Evolutionary conservation across 2,329 filamentous ascomycete genomes (phyloP).

Genomic region (Escovopsis weberi): DNA sequence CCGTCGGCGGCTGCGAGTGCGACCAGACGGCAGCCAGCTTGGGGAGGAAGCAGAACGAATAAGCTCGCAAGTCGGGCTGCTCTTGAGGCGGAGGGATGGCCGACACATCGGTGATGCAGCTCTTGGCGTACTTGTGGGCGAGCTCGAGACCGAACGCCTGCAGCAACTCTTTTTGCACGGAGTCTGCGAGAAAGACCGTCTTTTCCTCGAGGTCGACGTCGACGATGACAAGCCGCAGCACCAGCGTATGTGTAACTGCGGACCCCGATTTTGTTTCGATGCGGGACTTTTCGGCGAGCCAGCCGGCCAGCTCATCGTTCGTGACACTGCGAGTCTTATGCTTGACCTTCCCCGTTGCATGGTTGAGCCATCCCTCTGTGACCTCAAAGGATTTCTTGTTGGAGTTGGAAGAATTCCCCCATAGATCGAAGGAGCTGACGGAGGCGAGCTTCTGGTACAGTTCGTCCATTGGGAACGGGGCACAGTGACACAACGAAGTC

Average conservation of each 20-base stretch:
- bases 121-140: conserved; percentile 19
- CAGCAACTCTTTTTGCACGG: conserved; percentile 9
- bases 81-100: conserved; percentile 10
- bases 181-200: conserved; percentile 12
- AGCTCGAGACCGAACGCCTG: conserved; percentile 16
- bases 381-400: conserved; percentile 11
- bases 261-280: not conserved
- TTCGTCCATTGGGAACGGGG: conserved; percentile 14
- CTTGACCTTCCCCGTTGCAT: conserved; percentile 9
- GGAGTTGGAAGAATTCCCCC: conserved; percentile 7
- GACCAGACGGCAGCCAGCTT: conserved; percentile 25
- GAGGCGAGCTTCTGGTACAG: conserved; percentile 17
- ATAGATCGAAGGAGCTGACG: conserved; percentile 12
- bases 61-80: conserved; percentile 9
- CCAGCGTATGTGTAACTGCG: conserved; percentile 9
- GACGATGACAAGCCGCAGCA: conserved; percentile 17
- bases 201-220: conserved; percentile 10
- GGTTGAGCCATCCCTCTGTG: conserved; percentile 16
- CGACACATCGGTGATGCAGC: conserved; percentile 19
- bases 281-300: conserved; percentile 12
- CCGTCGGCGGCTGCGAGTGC: conserved; percentile 7
- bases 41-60: conserved; percentile 22
- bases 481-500: not conserved
- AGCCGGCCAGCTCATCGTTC: conserved; percentile 6
- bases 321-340: conserved; percentile 4